A percentile compares a stretch with the other conserved stretches of the same genome.
phyloP scores from a whole-genome alignment of 1,139 yeast genomes.

The Saccharomyces pastorianus region DNA sequence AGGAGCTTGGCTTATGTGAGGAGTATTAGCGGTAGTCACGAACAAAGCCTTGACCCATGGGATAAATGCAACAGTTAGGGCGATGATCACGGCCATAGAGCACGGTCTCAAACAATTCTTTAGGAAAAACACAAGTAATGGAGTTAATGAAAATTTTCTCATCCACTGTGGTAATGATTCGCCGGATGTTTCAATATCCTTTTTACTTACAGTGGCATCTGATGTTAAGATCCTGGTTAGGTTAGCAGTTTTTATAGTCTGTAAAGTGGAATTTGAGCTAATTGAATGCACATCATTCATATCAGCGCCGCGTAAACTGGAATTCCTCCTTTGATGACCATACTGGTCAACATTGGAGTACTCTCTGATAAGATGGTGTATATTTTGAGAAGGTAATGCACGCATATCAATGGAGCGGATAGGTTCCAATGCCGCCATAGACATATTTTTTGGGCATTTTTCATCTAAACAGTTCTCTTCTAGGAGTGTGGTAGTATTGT shows the following conservation, averaged over 20 bases:
- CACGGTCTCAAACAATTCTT: constrained; percentile 65
- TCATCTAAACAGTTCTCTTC: background rate
- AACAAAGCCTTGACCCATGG: constrained; percentile 83
- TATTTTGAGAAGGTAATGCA: constrained; percentile 42
- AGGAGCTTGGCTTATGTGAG: constrained; percentile 57
- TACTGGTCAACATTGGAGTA: constrained; percentile 44
- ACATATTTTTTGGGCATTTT: background rate
- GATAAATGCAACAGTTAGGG: constrained; percentile 65
- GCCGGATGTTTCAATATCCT: constrained; percentile 30
- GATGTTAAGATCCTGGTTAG: constrained; percentile 29
- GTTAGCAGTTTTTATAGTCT: constrained; percentile 13
- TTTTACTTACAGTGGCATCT: constrained; percentile 28
- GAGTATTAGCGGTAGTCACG: constrained; percentile 36
- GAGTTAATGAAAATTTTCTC: constrained; percentile 25
- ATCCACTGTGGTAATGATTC: constrained; percentile 22
- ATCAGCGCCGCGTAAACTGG: constrained; percentile 6
- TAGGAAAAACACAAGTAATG: constrained; percentile 32
- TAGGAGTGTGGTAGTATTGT: background rate
- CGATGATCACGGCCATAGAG: constrained; percentile 53
- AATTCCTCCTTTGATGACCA: constrained; percentile 20
- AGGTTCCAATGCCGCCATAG: background rate
- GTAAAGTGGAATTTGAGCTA: background rate
- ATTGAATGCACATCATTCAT: constrained; percentile 1
- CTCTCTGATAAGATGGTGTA: constrained; percentile 51
- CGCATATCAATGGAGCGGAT: constrained; percentile 31